Percentiles rank a stretch among this genome's conserved stretches.
phyloP scores from a whole-genome alignment of 2,329 filamentous ascomycete genomes.

The Colletotrichum agaves region DNA sequence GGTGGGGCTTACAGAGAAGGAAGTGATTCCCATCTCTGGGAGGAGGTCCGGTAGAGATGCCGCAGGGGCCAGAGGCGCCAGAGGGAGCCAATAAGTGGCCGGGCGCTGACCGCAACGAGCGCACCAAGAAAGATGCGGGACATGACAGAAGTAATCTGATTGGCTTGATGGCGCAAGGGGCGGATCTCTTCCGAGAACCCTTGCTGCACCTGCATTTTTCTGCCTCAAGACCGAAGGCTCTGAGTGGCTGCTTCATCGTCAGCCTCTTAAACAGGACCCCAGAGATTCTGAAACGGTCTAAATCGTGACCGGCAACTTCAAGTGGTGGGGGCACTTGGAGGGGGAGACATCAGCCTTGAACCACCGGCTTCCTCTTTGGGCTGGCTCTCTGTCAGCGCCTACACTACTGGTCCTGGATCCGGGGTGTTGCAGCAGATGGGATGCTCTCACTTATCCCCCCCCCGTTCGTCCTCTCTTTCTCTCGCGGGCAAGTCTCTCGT shows the following conservation, averaged over 20 bases:
- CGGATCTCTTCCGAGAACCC: constrained; percentile 36
- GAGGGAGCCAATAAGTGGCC: constrained; percentile 13
- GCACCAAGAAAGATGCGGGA: constrained; percentile 2
- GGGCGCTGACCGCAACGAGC: neutral
- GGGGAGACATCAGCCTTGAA: constrained; percentile 13
- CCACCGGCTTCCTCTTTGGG: constrained; percentile 29
- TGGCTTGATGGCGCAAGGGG: constrained; percentile 5
- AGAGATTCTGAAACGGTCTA: constrained; percentile 36
- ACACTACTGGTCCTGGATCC: constrained; percentile 12
- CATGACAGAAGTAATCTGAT: constrained; percentile 2
- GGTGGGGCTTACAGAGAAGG: constrained; percentile 14
- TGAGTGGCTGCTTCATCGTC: constrained; percentile 32
- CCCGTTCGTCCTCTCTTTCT: neutral
- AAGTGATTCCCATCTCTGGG: constrained; percentile 27
- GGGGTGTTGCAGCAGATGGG: constrained; percentile 25
- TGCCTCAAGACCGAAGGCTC: neutral
- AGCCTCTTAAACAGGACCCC: constrained; percentile 6
- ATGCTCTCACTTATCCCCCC: neutral
- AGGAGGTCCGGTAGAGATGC: constrained; percentile 18
- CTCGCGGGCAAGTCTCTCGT: neutral
- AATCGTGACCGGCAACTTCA: constrained; percentile 33
- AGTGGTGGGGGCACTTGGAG: constrained; percentile 1
- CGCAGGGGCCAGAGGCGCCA: neutral
- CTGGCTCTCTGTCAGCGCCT: constrained; percentile 14
- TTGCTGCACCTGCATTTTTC: constrained; percentile 1